Evolutionary conservation across 345 rosid species (phyloP).

Genomic region (Melaleuca alternifolia): DNA sequence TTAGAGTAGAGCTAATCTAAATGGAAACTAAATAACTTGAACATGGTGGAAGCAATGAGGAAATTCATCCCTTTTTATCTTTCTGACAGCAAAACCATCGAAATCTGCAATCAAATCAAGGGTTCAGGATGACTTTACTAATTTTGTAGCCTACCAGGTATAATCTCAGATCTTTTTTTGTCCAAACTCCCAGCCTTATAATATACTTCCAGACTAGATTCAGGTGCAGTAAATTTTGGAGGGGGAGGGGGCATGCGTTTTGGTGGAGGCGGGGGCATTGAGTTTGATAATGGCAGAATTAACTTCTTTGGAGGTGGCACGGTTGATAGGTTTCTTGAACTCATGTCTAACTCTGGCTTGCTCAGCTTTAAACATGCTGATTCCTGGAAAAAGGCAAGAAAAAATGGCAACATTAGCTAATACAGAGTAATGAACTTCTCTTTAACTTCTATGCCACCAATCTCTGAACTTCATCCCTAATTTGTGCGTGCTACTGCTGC

Average conservation of each 20-base stretch:
- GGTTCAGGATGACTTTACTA: neutral
- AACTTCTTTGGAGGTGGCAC: constrained; percentile 45
- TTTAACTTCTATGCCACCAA: neutral
- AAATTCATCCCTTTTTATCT: neutral
- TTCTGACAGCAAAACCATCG: neutral
- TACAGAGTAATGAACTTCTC: neutral
- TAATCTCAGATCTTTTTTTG: constrained; percentile 22
- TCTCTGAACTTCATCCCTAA: neutral
- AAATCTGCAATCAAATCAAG: neutral
- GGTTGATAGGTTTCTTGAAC: constrained; percentile 20
- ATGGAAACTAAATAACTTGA: neutral
- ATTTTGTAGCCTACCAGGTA: constrained; percentile 38
- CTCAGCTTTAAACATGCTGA: constrained; percentile 17
- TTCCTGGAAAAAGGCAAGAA: constrained; percentile 31
- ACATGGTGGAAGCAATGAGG: neutral
- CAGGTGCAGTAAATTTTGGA: constrained; percentile 34
- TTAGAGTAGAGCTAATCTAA: neutral
- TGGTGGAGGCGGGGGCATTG: constrained; percentile 37
- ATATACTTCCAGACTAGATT: neutral
- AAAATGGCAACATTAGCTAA: neutral
- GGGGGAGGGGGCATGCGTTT: constrained; percentile 45
- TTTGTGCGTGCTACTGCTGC: neutral
- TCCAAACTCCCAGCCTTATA: constrained; percentile 1
- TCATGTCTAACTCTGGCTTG: constrained; percentile 9
- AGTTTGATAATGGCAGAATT: constrained; percentile 16